These are phyloP conservation scores for Magnaporthiopsis incrustans DNA, from an alignment of 2,329 filamentous ascomycete species.

Conservation along the genomic window DNA sequence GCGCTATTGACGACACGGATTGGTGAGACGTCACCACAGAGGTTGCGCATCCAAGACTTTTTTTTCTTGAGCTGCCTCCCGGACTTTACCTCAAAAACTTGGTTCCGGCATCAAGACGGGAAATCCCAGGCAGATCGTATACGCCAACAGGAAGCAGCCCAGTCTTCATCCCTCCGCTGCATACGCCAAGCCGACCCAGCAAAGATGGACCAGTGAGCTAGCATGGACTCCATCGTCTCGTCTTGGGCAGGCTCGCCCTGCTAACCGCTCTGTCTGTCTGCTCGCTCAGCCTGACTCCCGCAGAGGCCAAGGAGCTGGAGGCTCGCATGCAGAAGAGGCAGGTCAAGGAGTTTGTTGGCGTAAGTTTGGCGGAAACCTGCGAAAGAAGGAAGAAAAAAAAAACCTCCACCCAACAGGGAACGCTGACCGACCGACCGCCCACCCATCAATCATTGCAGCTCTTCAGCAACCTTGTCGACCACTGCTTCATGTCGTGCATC, in stretches of 20 bases:
- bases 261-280: not conserved
- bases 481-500: conserved; percentile 95
- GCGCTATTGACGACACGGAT: not conserved
- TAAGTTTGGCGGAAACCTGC: conserved; percentile 38
- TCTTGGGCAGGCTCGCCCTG: not conserved
- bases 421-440: not conserved
- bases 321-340: conserved; percentile 94
- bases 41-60: not conserved
- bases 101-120: not conserved
- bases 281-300: not conserved
- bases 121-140: too few species aligned
- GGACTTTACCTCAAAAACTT: not conserved
- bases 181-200: not conserved
- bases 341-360: conserved; percentile 98
- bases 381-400: too few species aligned
- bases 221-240: not conserved
- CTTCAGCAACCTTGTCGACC: conserved; percentile 63
- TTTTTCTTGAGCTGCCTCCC: not conserved
- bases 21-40: not conserved
- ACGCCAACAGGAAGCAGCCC: too few species aligned
- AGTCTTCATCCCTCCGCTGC: not conserved
- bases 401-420: too few species aligned
- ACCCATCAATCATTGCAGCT: conserved; percentile 29
- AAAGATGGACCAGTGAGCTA: conserved; percentile 2
- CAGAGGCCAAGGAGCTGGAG: conserved; percentile 65